Base-by-base conservation (phyloP, 75 land plant species). In the Sequoiadendron giganteum region DNA sequence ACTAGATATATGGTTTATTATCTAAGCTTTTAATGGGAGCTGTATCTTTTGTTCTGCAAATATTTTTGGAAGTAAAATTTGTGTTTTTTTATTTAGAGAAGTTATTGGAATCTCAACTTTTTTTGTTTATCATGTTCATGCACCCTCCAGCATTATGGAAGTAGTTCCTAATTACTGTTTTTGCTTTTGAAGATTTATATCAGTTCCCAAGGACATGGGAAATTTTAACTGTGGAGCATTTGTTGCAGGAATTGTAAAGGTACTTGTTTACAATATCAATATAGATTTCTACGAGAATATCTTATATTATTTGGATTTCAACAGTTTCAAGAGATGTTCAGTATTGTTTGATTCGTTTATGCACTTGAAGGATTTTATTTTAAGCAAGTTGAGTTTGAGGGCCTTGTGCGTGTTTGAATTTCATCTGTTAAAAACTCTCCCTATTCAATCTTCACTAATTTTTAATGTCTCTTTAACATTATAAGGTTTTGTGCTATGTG, bases 191-290 rank as follows among this genome's bases (percentile, higher is more conserved):
- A 98, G 99, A 84, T 98, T 95, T 88, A 97, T 98, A 78, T 98
- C 99, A 54, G 93, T 95, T 42, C 99, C 99, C 61, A 97, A 98
- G 89, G 99, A 96, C 88, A 98, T 98, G 99, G 99, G 99, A 8
- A 92, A 97, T 11, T 98, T 98, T 87, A 98, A 98, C 70, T 98
- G 99, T 84, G 99, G 99, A 16, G 98, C 99, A 14, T 98, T 94
- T 93, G 99, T 98, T 87, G 99, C 99, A 91, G 99, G 99, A 47
- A 94, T 98, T 83, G 99, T 98, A 30, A 94, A 95, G 95, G 99
- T 98, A 84, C 68, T 90, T 72, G 65, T 85, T 16, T 3, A 10
- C 85, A 85, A 5, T 47, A 82, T 47, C 43, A 79, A 19, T 79
- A 14, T 45, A 30, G 48, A 43, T 82, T 82, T n/a, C 0, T 47